Evolutionary conservation across 164 flowering plant species (phyloP).

Genomic region (Aristolochia californica): DNA sequence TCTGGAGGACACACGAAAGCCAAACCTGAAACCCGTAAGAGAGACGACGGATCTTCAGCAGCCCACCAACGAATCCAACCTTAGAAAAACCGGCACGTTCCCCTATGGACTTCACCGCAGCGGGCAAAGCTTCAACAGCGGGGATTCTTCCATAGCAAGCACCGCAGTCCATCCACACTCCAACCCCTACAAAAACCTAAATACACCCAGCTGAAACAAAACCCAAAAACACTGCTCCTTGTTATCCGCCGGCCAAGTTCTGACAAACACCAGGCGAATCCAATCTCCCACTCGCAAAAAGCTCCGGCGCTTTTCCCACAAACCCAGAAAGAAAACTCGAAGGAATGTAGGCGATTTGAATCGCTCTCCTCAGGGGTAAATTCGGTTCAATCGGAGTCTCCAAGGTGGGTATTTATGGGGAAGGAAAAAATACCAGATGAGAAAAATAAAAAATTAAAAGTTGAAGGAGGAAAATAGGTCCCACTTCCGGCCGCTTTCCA

Average conservation of each 20-base stretch:
- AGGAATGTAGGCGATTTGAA: no score
- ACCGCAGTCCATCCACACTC: slow-evolving; percentile 37
- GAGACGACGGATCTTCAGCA: background rate
- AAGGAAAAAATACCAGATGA: background rate
- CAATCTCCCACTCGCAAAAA: no score
- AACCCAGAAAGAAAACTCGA: no score
- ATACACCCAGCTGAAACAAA: background rate
- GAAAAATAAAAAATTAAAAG: background rate
- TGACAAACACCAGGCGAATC: no score
- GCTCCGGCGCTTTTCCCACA: no score
- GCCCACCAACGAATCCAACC: slow-evolving; percentile 1
- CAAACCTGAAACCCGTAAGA: slow-evolving; percentile 7
- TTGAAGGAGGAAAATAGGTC: no score
- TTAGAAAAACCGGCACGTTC: slow-evolving; percentile 4
- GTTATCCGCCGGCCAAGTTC: no score
- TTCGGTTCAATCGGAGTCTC: no score
- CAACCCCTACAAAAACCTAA: background rate
- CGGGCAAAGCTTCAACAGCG: slow-evolving; percentile 15
- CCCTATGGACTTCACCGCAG: slow-evolving; percentile 11
- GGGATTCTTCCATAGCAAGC: slow-evolving; percentile 16
- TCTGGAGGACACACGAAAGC: no score
- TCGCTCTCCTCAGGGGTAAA: no score
- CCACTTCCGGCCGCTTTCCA: no score
- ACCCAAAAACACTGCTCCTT: background rate
- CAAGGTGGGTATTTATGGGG: background rate